Conservation (phyloP, 768 basidiomycete genomes). For the Gloeophyllum trabeum region DNA sequence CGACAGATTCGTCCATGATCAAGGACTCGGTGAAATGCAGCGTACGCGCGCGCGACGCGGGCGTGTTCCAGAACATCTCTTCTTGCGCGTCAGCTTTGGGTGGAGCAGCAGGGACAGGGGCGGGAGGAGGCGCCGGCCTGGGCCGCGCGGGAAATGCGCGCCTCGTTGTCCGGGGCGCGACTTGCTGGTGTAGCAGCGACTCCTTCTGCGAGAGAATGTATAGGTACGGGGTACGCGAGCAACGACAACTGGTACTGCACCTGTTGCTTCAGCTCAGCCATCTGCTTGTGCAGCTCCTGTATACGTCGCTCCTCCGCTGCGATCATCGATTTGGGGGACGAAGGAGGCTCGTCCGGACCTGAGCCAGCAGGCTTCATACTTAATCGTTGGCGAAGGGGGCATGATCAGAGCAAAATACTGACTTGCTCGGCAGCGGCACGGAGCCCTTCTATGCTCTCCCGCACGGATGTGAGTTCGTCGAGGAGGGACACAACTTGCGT, state of each 20-base stretch:
- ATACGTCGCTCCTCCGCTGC: constrained; percentile 31
- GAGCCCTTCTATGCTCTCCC: constrained; percentile 24
- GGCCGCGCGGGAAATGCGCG: constrained; percentile 11
- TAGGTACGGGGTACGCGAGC: not conserved
- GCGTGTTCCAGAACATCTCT: constrained; percentile 55
- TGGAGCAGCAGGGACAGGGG: constrained; percentile 12
- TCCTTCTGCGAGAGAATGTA: not conserved
- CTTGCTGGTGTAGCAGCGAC: constrained; percentile 7
- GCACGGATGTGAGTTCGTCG: constrained; percentile 23
- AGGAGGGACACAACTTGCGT: constrained; percentile 26
- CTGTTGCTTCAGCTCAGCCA: constrained; percentile 27
- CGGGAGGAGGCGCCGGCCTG: constrained; percentile 12
- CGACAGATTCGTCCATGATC: constrained; percentile 50
- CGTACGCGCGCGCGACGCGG: constrained; percentile 39
- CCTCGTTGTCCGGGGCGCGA: constrained; percentile 8
- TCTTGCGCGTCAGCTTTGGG: too few species aligned
- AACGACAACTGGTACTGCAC: constrained; percentile 16
- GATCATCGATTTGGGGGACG: constrained; percentile 17
- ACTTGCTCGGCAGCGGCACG: constrained; percentile 29
- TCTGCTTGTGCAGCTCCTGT: constrained; percentile 27
- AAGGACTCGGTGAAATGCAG: constrained; percentile 55
- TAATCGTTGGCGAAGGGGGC: constrained; percentile 8
- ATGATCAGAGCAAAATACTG: constrained; percentile 7
- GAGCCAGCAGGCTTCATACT: constrained; percentile 13
- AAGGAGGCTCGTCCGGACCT: constrained; percentile 12